These are phyloP conservation scores for Russula abietina DNA, from an alignment of 768 basidiomycete species.

Conservation along the genomic window DNA sequence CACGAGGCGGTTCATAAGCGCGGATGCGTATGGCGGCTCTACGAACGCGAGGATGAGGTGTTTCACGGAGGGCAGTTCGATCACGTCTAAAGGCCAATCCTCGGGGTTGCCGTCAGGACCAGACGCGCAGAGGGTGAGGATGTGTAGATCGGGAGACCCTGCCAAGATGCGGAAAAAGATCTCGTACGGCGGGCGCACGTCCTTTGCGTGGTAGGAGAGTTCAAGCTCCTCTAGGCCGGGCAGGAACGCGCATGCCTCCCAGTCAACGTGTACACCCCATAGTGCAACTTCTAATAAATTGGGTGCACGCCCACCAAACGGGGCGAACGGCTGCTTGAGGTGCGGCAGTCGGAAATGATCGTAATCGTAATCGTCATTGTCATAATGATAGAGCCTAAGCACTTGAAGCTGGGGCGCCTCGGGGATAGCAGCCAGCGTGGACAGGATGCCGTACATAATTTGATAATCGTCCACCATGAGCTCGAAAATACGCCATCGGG, in stretches of 20 bases:
- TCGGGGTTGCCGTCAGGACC: slow-evolving; percentile 45
- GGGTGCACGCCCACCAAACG: slow-evolving; percentile 50
- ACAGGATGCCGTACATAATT: slow-evolving; percentile 44
- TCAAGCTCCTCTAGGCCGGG: slow-evolving; percentile 45
- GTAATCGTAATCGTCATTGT: slow-evolving; percentile 35
- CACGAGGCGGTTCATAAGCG: slow-evolving; percentile 33
- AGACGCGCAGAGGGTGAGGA: slow-evolving; percentile 49
- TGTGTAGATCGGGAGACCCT: slow-evolving; percentile 47
- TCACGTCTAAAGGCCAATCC: slow-evolving; percentile 32
- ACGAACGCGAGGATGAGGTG: slow-evolving; percentile 33
- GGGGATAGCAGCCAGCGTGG: slow-evolving; percentile 38
- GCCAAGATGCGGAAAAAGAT: slow-evolving; percentile 49
- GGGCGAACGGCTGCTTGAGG: slow-evolving; percentile 40
- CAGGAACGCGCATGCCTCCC: slow-evolving; percentile 46
- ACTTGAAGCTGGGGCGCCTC: slow-evolving; percentile 49
- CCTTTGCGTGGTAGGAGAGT: slow-evolving; percentile 54
- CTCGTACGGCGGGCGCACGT: slow-evolving; percentile 55
- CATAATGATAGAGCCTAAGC: slow-evolving; percentile 52
- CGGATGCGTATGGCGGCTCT: slow-evolving; percentile 30
- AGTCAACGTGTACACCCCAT: slow-evolving; percentile 69
- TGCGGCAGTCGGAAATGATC: slow-evolving; percentile 42
- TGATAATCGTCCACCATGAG: slow-evolving; percentile 42
- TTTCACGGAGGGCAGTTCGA: slow-evolving; percentile 27
- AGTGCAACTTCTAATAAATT: slow-evolving; percentile 43
- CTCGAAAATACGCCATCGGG: slow-evolving; percentile 48